Base-by-base conservation (phyloP, 495 filamentous ascomycete species). In the Elasticomyces elasticus region DNA sequence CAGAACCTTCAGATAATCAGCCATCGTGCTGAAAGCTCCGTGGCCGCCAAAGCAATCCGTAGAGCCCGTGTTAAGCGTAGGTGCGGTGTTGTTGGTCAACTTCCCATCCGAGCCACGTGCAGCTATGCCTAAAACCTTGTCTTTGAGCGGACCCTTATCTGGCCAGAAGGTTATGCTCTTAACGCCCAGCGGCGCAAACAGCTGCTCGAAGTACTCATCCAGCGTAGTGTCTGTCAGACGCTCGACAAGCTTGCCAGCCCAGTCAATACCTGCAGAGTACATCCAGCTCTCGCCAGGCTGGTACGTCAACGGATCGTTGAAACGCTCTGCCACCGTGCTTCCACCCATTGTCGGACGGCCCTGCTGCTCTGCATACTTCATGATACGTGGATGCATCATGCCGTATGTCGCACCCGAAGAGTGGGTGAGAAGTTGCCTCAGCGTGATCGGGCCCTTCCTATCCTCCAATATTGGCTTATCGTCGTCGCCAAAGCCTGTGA, bases 1-100 rank as follows among this genome's bases (percentile, higher is more conserved):
- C 45, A 83, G 62, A 10, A 83, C 59, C 56, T 73, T 79, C 24
- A 69, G 60, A 52, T 75, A 80, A 45, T 76, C 75, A 13, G 40
- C 59, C 5, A 74, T 71, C 0, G 70, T 64, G 5, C 71, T 66
- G 47, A 68, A 80, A 19, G 76, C 33, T 1, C 81, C 82, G 10
- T 70, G 71, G 0, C 81, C 81, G 1, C 78, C 81, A 25, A 74
- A 65, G 52, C 74, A 68, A 15, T 73, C 69, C 9, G 50, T 65
- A 1, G 51, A 40, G 47, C 56, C 40, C 37, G 58, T 54, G 24
- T 65, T 66, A 24, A 46, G 58, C 57, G 56, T 65, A 59, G 38
- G 63, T 51, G 37, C 60, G 44, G 19, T 62, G 57, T 22, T 60
- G 6, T 15, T 60, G 52, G 20, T 60, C 33, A 48, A 54, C 49